Conservation (phyloP, 306 rosid species). For the Quercus glauca region DNA sequence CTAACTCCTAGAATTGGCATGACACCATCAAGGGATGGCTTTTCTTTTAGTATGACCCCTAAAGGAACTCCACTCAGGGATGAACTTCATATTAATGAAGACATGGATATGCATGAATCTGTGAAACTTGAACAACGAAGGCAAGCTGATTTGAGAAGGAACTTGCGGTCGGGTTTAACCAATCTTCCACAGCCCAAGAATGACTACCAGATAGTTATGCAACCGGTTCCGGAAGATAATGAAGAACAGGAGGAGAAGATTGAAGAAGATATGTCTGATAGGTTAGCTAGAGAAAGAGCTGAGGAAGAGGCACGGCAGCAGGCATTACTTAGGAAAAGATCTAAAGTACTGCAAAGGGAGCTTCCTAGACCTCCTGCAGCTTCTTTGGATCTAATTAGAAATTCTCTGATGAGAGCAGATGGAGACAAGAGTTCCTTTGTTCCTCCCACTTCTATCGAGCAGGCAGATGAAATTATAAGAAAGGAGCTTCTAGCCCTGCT, state of each 20-base stretch:
- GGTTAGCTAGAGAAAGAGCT: constrained; percentile 84
- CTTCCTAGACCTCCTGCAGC: constrained; percentile 93
- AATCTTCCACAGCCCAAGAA: constrained; percentile 78
- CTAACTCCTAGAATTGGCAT: constrained; percentile 78
- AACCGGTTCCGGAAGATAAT: constrained; percentile 72
- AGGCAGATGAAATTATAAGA: constrained; percentile 79
- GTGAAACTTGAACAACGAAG: constrained; percentile 69
- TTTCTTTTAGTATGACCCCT: constrained; percentile 72
- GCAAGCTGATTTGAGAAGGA: constrained; percentile 71
- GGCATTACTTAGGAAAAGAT: constrained; percentile 85
- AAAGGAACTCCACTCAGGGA: constrained; percentile 92
- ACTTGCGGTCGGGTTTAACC: constrained; percentile 69
- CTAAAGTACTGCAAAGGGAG: constrained; percentile 91
- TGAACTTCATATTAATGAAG: constrained; percentile 84
- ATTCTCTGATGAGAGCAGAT: constrained; percentile 78
- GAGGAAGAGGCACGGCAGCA: constrained; percentile 84
- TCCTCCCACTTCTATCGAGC: constrained; percentile 88
- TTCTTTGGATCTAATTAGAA: constrained; percentile 71
- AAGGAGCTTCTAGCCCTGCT: constrained; percentile 69
- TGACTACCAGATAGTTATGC: constrained; percentile 85
- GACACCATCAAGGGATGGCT: constrained; percentile 91
- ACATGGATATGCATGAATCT: constrained; percentile 60
- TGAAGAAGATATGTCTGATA: constrained; percentile 96
- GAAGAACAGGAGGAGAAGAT: constrained; percentile 78
- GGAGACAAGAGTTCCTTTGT: constrained; percentile 96